Base-by-base conservation (phyloP, 179 eudicot genomes). In the Sideroxylon spinosum region DNA sequence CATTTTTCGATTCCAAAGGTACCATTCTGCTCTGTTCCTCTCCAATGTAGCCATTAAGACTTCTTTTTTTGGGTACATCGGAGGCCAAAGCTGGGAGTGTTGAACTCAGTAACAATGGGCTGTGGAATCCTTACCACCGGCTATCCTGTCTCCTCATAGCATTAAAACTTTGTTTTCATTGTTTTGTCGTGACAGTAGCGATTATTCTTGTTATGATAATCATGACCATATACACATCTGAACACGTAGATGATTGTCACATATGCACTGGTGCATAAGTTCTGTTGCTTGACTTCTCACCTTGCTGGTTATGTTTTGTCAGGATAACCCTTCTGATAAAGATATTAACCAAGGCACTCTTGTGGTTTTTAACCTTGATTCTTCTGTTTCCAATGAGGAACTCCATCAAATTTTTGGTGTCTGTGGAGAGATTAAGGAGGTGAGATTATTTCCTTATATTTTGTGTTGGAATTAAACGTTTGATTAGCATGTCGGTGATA, bases 1-100 rank as follows among this genome's bases (percentile, higher is more conserved):
- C 91, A 92, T 80, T 90, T 82, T 74, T 89, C 91, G 55, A 81
- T 89, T 84, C 92, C 94, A 52, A 90, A 92, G 91, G 97, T 91
- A 64, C 50, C 53, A 7, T 64, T 25, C 23, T 37, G 66, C 26
- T 62, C 19, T 77, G 56, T 63, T 57, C n/a, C 60, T 69, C 53
- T 46, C 22, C 46, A 20, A 11, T 25, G 29, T 10, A 13, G 69
- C 46, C 48, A n/a, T 32, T 32, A 3, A 10, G 12, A 1, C 56
- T 52, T 52, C 9, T 11, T 52, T 52, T 37, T 37, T 37, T 37
- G 44, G 44, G 44, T 37, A 37, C 5, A 6, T 37, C 5, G 44
- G 44, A 37, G 44, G 44, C 44, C 44, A 37, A 37, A 37, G 44
- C 44, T 3, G 1, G 44, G 44, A 6, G 3, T 37, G 44, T 37